These are phyloP conservation scores for Acmispon strigosus DNA, from an alignment of 306 rosid species.

Conservation along the genomic window DNA sequence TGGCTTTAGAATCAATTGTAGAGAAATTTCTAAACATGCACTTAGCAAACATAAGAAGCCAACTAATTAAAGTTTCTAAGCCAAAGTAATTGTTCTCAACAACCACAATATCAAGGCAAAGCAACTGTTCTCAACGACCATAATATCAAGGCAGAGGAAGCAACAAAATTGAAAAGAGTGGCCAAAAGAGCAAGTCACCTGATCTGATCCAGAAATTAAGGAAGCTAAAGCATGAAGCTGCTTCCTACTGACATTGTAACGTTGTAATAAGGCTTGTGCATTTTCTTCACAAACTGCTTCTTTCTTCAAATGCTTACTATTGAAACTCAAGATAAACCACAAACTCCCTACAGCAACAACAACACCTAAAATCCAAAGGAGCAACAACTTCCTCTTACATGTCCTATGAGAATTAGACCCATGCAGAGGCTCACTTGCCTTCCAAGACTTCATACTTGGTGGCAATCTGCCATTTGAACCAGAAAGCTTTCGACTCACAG, in stretches of 20 bases:
- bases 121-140: not conserved
- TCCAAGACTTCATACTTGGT: constrained; percentile 43
- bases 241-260: constrained; percentile 61
- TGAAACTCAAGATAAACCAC: constrained; percentile 40
- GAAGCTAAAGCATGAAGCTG: constrained; percentile 59
- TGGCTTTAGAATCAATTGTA: too few species aligned
- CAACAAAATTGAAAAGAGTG: not conserved
- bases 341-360: constrained; percentile 33
- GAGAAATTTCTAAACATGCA: not conserved
- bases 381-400: constrained; percentile 42
- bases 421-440: constrained; percentile 45
- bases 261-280: constrained; percentile 47
- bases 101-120: not conserved
- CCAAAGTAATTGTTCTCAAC: not conserved
- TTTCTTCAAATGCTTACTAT: constrained; percentile 25
- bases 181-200: constrained; percentile 41
- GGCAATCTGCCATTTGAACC: constrained; percentile 57
- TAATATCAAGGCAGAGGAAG: not conserved
- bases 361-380: constrained; percentile 43
- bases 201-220: constrained; percentile 64
- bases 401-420: constrained; percentile 42
- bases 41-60: not conserved
- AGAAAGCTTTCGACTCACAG: constrained; percentile 54
- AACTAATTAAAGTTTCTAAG: not conserved
- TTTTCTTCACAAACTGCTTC: constrained; percentile 40